phyloP scores from a whole-genome alignment of 257 asterid genomes.

The Solanum neorickii region DNA sequence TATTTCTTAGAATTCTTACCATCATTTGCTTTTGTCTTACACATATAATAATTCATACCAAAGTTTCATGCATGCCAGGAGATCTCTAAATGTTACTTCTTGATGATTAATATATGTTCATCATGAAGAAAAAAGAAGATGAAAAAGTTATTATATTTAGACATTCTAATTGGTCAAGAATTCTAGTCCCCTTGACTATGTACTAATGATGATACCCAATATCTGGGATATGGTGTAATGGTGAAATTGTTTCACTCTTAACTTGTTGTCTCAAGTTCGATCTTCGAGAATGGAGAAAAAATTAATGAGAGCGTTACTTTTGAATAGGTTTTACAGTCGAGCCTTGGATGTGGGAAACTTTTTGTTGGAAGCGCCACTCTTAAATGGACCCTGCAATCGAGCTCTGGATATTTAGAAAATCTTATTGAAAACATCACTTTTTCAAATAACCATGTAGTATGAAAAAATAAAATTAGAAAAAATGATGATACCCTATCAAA shows the following conservation, averaged over 20 bases:
- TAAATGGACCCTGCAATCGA: fast-evolving
- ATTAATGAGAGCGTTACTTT: fast-evolving
- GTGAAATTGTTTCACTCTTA: fast-evolving
- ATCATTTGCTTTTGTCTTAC: not conserved
- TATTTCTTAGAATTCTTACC: not conserved
- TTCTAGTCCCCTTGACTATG: not conserved
- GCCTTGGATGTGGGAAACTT: fast-evolving
- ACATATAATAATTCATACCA: not conserved
- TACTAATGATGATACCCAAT: not conserved
- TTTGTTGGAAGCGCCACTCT: not conserved
- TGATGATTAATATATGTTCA: not conserved
- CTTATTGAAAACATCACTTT: not conserved
- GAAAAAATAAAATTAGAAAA: not conserved
- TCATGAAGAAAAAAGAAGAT: not conserved
- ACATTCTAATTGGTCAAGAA: not conserved
- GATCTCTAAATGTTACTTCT: not conserved
- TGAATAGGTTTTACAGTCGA: fast-evolving
- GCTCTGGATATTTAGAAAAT: fast-evolving
- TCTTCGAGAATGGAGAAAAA: fast-evolving
- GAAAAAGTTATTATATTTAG: not conserved
- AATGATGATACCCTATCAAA: not conserved
- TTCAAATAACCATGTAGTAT: too few relatives aligned
- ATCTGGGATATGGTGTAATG: fast-evolving
- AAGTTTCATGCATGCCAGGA: not conserved
- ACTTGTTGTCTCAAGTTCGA: fast-evolving